phyloP scores from a whole-genome alignment of 257 asterid genomes.

The Anisodus acutangulus region DNA sequence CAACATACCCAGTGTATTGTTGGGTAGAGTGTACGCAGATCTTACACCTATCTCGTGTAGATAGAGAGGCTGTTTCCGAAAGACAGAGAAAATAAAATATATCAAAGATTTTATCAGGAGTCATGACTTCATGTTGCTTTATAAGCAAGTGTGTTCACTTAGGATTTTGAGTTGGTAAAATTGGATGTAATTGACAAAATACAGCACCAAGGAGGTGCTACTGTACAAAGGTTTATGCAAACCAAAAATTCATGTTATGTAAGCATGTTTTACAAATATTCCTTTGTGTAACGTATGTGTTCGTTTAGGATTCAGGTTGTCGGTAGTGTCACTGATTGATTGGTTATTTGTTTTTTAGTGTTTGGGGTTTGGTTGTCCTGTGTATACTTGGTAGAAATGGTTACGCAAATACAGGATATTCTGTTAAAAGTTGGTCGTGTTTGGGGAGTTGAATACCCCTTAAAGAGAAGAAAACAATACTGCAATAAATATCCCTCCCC shows the following conservation, averaged over 20 bases:
- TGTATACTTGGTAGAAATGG: neutral
- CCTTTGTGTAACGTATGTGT: neutral
- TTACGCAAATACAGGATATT: neutral
- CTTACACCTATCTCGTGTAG: no score
- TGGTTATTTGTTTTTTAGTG: conserved; percentile 9
- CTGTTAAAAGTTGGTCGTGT: neutral
- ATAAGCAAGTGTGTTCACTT: neutral
- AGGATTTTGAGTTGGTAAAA: neutral
- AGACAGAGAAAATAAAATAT: neutral
- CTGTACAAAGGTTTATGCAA: neutral
- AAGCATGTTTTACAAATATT: neutral
- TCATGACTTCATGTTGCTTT: neutral
- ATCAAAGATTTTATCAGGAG: conserved; percentile 4
- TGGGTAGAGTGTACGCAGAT: no score
- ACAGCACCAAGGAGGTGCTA: conserved; percentile 12
- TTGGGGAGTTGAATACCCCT: neutral
- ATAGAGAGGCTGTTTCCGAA: no score
- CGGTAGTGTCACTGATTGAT: conserved; percentile 7
- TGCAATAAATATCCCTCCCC: neutral
- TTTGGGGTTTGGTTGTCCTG: neutral
- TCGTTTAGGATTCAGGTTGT: neutral
- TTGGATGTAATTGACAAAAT: neutral
- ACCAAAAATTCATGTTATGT: neutral
- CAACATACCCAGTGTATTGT: no score
- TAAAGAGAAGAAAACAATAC: neutral